These are phyloP conservation scores for Schizopora paradoxa DNA, from an alignment of 1,284 basidiomycete species.

Conservation along the genomic window DNA sequence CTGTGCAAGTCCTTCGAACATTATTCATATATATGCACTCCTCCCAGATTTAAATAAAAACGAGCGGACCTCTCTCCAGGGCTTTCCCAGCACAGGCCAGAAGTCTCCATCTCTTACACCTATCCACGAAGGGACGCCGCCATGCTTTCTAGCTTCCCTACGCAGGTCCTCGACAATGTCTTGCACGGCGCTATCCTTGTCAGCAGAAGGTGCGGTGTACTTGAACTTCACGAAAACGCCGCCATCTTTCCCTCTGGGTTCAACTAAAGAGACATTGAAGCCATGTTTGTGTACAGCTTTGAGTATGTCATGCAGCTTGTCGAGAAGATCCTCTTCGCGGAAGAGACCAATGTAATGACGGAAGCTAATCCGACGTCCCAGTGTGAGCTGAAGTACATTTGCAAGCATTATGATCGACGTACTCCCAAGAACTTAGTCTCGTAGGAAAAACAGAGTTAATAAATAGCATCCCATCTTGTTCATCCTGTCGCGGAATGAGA, in stretches of 20 bases:
- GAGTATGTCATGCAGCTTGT: conserved; percentile 43
- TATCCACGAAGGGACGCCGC: conserved; percentile 61
- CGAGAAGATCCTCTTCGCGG: conserved; percentile 50
- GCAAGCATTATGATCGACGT: conserved; percentile 22
- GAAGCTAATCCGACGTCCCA: conserved; percentile 42
- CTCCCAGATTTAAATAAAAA: not conserved
- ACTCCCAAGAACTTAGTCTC: conserved; percentile 48
- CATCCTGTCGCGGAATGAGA: conserved; percentile 10
- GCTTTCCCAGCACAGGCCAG: conserved; percentile 79
- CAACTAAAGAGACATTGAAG: conserved; percentile 53
- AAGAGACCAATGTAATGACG: conserved; percentile 57
- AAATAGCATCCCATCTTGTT: conserved; percentile 42
- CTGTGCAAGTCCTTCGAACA: conserved; percentile 74
- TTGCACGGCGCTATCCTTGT: conserved; percentile 37
- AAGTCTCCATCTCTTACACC: conserved; percentile 48
- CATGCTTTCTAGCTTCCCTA: conserved; percentile 38
- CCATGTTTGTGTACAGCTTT: conserved; percentile 43
- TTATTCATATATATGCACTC: not conserved
- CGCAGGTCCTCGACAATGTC: conserved; percentile 46
- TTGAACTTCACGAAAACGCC: conserved; percentile 83
- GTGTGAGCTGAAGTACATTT: not conserved
- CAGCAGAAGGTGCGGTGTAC: conserved; percentile 40
- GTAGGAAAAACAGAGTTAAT: conserved; percentile 57
- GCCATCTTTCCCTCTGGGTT: conserved; percentile 72
- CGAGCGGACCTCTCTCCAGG: conserved; percentile 73